Conservation (phyloP, 306 rosid genomes). For the Mucuna pruriens region DNA sequence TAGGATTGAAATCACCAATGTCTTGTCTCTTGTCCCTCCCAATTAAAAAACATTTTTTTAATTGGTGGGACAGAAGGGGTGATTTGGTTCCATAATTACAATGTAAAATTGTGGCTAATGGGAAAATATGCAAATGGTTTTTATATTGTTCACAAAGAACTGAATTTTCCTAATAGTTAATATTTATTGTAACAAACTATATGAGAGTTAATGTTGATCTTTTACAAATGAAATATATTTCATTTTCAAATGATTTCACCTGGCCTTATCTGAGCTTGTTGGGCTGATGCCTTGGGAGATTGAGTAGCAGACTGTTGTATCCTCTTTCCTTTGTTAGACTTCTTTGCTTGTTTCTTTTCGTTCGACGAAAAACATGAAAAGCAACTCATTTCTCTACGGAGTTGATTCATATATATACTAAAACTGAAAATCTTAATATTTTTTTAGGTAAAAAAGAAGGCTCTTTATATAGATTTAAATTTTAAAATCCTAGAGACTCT, state of each 20-base stretch:
- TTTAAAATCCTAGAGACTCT: neutral
- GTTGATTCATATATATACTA: too few species aligned
- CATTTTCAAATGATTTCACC: constrained; percentile 42
- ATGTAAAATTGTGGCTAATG: neutral
- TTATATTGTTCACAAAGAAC: neutral
- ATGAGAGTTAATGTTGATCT: neutral
- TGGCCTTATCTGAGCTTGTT: constrained; percentile 25
- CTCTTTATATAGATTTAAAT: neutral
- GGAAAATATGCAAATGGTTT: neutral
- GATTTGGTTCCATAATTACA: neutral
- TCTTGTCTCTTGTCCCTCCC: neutral
- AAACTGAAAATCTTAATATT: neutral
- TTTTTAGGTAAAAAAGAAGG: too few species aligned
- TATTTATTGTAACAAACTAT: neutral
- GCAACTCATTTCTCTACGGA: constrained; percentile 67
- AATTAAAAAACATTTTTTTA: too few species aligned
- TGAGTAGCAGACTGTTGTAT: constrained; percentile 19
- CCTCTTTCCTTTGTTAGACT: constrained; percentile 40
- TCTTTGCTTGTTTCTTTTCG: constrained; percentile 56
- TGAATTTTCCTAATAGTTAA: neutral
- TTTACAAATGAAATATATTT: constrained; percentile 3
- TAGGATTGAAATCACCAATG: neutral
- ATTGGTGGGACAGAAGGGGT: neutral
- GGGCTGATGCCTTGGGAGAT: constrained; percentile 45
- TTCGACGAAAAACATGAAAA: constrained; percentile 77